Base-by-base conservation (phyloP, 768 basidiomycete genomes). In the Boletellus ananiceps region DNA sequence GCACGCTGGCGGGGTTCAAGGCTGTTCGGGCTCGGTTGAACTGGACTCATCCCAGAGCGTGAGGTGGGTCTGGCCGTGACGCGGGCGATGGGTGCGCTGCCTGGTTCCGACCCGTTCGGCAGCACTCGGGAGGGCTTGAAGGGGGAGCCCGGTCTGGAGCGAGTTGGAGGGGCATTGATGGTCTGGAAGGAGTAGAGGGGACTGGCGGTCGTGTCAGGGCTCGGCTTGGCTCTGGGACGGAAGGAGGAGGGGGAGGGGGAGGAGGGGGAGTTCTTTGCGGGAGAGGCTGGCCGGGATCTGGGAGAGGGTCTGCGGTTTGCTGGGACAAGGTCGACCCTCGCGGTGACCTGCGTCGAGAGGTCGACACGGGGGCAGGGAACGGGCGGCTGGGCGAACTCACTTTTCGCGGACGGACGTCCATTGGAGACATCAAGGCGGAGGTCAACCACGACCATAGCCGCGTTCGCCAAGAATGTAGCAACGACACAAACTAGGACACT, bases 171-270 rank as follows among this genome's bases (percentile, higher is more conserved):
- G 72, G 65, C 31, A 63, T 60, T 19, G 49, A 59, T 57, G 40
- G 55, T 46, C 8, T 38, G 55, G 18, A 51, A 39, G 11, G 49
- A n/a, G 16, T 8, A 43, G 9, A 61, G 52, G 9, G 66, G 52
- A 31, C 51, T 58, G 40, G 62, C 46, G 3, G 75, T 74, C 32
- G 79, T 79, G 56, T 72, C 79, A 51, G 70, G 75, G 57, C 80
- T 84, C 34, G 86, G 72, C 66, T 82, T 86, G 50, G 80, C 82
- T 61, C 73, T 84, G 13, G 81, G 79, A 47, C 78, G 64, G 35
- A 69, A 56, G 37, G 57, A 54, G 11, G 64, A 52, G 1, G 65
- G 64, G 0, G 71, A 59, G 19, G 61, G 58, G 2, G 61, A 57
- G 15, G 59, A 41, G 11, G 60, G 58, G 8, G 57, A 59, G n/a